Evolutionary conservation across 768 basidiomycete species (phyloP), one percentile per base, ranked within the genome.

Genomic region (Collybiopsis confluens): DNA sequence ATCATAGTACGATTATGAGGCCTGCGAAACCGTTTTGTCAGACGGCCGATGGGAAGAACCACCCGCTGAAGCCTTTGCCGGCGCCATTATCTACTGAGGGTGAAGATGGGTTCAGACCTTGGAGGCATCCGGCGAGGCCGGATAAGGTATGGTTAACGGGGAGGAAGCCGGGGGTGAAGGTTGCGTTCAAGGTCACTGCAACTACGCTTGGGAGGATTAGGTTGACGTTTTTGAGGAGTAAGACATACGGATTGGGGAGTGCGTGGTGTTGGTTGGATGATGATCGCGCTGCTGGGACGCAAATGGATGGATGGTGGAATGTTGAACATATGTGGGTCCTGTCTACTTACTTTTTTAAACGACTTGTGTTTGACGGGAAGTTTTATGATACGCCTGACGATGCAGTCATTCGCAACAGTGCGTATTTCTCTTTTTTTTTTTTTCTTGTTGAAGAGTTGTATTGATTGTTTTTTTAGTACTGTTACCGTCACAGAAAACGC

Each of bases 301-400:
- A 35, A 35, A 35, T 48, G 35, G 33, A 48, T 24, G 47, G 47
- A n/a, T 48, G 47, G 47, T 48, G 47, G 47, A 20, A 37, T 10
- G 11, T 23, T 20, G 13, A 37, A 13, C 21, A 48, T 48, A 48
- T 48, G 35, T 37, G 35, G 9, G 47, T 48, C 9, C 36, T 7
- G 7, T 18, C 8, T 6, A 13, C 38, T 40, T 40, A 16, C 38
- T 16, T 16, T 36, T 36, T 36, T 36, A 8, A 36, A 16, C n/a
- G n/a, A n/a, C n/a, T 33, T 33, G 30, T 33, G 6, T 33, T 13
- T 33, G 30, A 33, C n/a, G n/a, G n/a, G n/a, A n/a, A n/a, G n/a
- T n/a, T n/a, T n/a, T n/a, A n/a, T 42, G 23, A 21, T 21, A 11
- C 18, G 42, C 16, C 23, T 16, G 16, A 27, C 16, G 24, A n/a